A percentile compares a stretch with the other conserved stretches of the same genome.
These are phyloP conservation scores for Picea sitchensis DNA, from an alignment of 75 land plant genomes.

Conservation along the genomic window DNA sequence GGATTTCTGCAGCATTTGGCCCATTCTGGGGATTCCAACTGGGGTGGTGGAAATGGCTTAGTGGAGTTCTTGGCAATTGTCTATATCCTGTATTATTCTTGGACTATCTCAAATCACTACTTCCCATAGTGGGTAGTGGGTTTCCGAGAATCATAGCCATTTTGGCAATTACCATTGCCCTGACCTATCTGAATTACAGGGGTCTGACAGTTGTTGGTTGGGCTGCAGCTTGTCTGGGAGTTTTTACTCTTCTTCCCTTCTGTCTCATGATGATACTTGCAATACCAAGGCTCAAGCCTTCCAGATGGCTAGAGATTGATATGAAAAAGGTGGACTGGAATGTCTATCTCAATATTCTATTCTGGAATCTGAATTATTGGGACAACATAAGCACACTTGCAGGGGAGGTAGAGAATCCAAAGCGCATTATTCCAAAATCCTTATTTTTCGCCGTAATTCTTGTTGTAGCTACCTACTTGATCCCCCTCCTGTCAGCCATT, in stretches of 20 bases:
- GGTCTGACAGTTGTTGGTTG: constrained; percentile 67
- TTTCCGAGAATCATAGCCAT: constrained; percentile 30
- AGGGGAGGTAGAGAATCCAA: constrained; percentile 78
- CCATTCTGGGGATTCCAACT: constrained; percentile 75
- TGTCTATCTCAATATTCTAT: constrained; percentile 60
- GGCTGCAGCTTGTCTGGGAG: constrained; percentile 50
- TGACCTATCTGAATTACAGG: constrained; percentile 71
- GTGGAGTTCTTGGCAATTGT: constrained; percentile 69
- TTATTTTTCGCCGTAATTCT: constrained; percentile 51
- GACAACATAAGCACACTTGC: constrained; percentile 73
- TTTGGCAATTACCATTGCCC: constrained; percentile 30
- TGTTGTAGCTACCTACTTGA: constrained; percentile 52
- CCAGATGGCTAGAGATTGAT: constrained; percentile 55
- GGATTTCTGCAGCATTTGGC: constrained; percentile 77
- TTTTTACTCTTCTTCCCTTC: constrained; percentile 64
- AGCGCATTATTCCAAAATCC: constrained; percentile 63
- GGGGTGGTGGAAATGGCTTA: constrained; percentile 81
- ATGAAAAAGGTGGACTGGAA: constrained; percentile 50
- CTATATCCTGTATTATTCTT: constrained; percentile 74
- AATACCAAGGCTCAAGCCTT: constrained; percentile 49
- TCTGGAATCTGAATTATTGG: constrained; percentile 92
- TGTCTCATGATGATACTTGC: constrained; percentile 46
- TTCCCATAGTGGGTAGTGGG: constrained; percentile 50
- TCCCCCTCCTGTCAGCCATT: constrained; percentile 60
- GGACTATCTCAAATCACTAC: constrained; percentile 66